These are phyloP conservation scores for Heliamphora pulchella DNA, from an alignment of 179 eudicot genomes.

Conservation along the genomic window DNA sequence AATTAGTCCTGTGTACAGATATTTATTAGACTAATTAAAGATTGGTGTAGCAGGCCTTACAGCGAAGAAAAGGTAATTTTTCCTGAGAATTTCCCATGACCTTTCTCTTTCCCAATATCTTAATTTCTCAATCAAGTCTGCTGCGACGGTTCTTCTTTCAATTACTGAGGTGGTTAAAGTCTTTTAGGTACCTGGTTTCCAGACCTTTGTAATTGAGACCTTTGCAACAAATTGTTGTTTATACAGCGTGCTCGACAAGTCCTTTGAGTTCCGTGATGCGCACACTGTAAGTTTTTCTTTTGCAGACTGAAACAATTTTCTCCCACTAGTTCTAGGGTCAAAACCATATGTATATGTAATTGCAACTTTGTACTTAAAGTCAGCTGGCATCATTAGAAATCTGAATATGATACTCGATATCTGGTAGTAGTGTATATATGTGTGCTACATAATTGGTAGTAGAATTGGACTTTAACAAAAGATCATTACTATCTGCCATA, in stretches of 20 bases:
- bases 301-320: neutral
- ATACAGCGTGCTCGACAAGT: conserved; percentile 89
- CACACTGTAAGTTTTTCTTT: conserved; percentile 61
- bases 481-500: too few relatives aligned
- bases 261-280: conserved; percentile 89
- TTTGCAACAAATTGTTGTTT: conserved; percentile 85
- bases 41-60: conserved; percentile 65
- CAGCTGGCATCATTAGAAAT: neutral
- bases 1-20: conserved; percentile 82
- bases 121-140: neutral
- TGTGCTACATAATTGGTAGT: too few relatives aligned
- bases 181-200: conserved; percentile 91
- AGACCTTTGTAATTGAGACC: conserved; percentile 57
- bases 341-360: too few relatives aligned
- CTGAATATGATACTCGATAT: too few relatives aligned
- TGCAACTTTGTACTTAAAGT: neutral
- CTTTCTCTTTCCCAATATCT: neutral
- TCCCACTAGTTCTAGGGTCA: neutral
- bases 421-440: too few relatives aligned
- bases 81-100: neutral
- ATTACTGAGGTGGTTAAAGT: conserved; percentile 12
- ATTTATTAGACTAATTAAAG: conserved; percentile 74
- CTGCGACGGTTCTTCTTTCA: neutral
- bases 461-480: too few relatives aligned
- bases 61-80: conserved; percentile 77